These are phyloP conservation scores for Leishmania tarentolae DNA, from an alignment of 208 protist genomes.

Conservation along the genomic window DNA sequence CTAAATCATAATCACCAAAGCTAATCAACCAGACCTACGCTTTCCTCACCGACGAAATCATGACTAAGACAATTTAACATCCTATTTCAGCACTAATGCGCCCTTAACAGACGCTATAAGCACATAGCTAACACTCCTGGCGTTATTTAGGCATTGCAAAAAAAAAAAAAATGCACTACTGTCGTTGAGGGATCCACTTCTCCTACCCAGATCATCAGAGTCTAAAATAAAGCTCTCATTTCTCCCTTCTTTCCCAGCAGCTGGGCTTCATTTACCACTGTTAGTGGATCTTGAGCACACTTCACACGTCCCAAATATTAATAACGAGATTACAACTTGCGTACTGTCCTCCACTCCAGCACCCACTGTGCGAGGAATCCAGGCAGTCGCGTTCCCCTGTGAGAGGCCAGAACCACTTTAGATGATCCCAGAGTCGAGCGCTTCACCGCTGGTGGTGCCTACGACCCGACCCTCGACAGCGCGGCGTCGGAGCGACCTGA, in stretches of 20 bases:
- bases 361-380: background rate
- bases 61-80: too few relatives aligned
- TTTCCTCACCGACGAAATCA: too few relatives aligned
- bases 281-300: background rate
- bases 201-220: too few relatives aligned
- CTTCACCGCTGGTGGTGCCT: background rate
- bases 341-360: background rate
- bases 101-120: background rate
- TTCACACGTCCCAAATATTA: too few relatives aligned
- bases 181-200: too few relatives aligned
- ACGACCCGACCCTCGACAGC: background rate
- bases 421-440: background rate
- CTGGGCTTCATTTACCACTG: accelerated
- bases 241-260: background rate
- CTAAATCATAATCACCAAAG: background rate
- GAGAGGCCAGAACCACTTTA: background rate
- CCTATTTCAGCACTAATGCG: too few relatives aligned
- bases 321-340: background rate
- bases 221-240: too few relatives aligned
- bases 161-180: too few relatives aligned
- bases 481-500: background rate
- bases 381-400: background rate
- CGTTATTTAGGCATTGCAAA: background rate
- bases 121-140: background rate
- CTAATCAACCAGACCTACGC: accelerated